phyloP scores from a whole-genome alignment of 164 flowering plant genomes.

The Santalum album region DNA sequence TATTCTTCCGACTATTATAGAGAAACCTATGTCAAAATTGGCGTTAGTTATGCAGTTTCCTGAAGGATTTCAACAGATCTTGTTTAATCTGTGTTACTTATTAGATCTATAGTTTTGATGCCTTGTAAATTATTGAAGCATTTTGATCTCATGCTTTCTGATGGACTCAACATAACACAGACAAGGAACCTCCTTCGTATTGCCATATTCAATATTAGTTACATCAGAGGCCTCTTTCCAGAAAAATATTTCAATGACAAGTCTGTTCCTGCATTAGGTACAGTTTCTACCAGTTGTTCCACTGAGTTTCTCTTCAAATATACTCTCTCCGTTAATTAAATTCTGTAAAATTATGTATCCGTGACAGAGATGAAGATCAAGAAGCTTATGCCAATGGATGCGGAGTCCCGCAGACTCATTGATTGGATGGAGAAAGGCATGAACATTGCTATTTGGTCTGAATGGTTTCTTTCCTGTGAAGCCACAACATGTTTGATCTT shows the following conservation, averaged over 20 bases:
- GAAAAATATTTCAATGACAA: slow-evolving; percentile 92
- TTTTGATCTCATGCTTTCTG: background rate
- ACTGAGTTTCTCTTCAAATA: background rate
- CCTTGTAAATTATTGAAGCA: background rate
- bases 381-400: slow-evolving; percentile 93
- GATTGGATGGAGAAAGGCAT: slow-evolving; percentile 98
- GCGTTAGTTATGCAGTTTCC: no score
- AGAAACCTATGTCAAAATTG: no score
- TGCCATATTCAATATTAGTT: slow-evolving; percentile 91
- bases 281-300: slow-evolving; percentile 7
- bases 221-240: slow-evolving; percentile 91
- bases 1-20: no score
- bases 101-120: no score
- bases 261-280: slow-evolving; percentile 89
- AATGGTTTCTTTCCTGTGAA: background rate
- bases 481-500: background rate
- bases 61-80: no score
- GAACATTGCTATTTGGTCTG: background rate
- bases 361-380: slow-evolving; percentile 86
- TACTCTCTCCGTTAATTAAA: background rate
- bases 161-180: slow-evolving; percentile 21
- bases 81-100: no score
- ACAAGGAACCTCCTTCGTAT: slow-evolving; percentile 89
- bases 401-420: slow-evolving; percentile 82
- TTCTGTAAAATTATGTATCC: background rate